Base-by-base conservation (phyloP, 768 basidiomycete genomes). In the Phanerochaete sordida region DNA sequence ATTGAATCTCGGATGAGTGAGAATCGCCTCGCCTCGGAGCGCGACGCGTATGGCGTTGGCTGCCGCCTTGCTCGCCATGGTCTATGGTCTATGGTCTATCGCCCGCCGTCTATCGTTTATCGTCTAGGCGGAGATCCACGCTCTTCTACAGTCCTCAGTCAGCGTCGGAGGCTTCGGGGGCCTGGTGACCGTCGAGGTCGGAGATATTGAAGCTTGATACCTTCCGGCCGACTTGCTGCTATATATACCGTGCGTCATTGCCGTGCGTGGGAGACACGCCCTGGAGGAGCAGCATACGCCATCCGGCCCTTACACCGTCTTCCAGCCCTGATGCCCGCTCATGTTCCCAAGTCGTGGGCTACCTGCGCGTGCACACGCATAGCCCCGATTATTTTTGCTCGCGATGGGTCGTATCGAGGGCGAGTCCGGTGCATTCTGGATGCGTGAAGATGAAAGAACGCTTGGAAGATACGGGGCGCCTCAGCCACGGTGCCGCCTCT, bases 1-100 rank as follows among this genome's bases (percentile, higher is more conserved):
- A 76, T 88, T 88, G 73, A 81, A 86, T 8, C 81, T 77, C 1
- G 90, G 85, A 43, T 76, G 81, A 23, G 78, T 80, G 39, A 93
- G 79, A 21, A 93, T 68, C 1, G 76, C 74, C 1, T 84, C 77
- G 5, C 89, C 88, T 27, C 79, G 80, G 7, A 89, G 72, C 28
- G 84, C 78, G 30, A 88, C 71, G 19, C 69, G 75, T 48, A 67
- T 56, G 28, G 56, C 49, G 27, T 62, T 57, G 21, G 23, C 26
- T n/a, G 56, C 50, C 19, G 61, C 61, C 50, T 62, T 62, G 47
- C 56, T 39, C 19, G 61, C 56, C 61, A 62, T 56, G 35, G n/a
- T 56, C 28, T 56, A 23, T 54, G 52, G 52, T 35, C 33, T 35
- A 35, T 13, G 33, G 33, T 35, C 33, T n/a, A n/a, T n/a, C n/a